phyloP scores from a whole-genome alignment of 208 protist genomes.

The Leishmania mexicana region DNA sequence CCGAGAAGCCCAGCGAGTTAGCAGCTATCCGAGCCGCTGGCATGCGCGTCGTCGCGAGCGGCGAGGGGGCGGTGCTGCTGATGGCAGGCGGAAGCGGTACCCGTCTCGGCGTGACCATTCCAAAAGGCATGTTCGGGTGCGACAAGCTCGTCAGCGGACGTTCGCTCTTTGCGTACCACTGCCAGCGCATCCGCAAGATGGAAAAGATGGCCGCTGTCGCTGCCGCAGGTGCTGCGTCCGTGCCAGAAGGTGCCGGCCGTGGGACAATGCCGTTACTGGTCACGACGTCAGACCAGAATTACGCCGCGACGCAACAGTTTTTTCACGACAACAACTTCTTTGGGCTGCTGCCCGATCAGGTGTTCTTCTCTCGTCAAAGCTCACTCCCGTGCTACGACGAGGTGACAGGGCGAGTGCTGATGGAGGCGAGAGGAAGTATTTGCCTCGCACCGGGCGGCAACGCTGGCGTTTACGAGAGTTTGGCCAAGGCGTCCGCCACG shows the following conservation, averaged over 20 bases:
- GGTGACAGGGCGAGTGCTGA: conserved; percentile 94
- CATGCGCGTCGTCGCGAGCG: conserved; percentile 77
- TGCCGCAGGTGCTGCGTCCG: neutral
- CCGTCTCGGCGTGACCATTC: conserved; percentile 94
- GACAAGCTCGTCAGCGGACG: conserved; percentile 49
- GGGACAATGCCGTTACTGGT: conserved; percentile 81
- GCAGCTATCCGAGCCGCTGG: conserved; percentile 39
- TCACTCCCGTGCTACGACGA: conserved; percentile 92
- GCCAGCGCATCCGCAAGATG: conserved; percentile 90
- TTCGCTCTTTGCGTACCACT: conserved; percentile 97
- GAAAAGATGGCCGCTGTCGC: conserved; percentile 68
- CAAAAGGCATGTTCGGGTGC: conserved; percentile 95
- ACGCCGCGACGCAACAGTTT: conserved; percentile 89
- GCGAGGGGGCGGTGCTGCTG: conserved; percentile 93
- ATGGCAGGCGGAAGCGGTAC: conserved; percentile 99
- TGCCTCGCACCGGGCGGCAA: conserved; percentile 96
- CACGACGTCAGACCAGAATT: conserved; percentile 97
- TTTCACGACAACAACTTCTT: conserved; percentile 95
- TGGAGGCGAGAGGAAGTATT: conserved; percentile 65
- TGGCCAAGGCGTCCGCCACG: conserved; percentile 17
- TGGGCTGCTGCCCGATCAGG: conserved; percentile 87
- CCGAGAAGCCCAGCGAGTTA: conserved; percentile 9
- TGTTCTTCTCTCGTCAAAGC: conserved; percentile 96
- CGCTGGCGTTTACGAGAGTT: conserved; percentile 93
- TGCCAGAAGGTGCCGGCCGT: neutral